These are phyloP conservation scores for Fusarium fujikuroi DNA, from an alignment of 2,329 filamentous ascomycete species.

Conservation along the genomic window DNA sequence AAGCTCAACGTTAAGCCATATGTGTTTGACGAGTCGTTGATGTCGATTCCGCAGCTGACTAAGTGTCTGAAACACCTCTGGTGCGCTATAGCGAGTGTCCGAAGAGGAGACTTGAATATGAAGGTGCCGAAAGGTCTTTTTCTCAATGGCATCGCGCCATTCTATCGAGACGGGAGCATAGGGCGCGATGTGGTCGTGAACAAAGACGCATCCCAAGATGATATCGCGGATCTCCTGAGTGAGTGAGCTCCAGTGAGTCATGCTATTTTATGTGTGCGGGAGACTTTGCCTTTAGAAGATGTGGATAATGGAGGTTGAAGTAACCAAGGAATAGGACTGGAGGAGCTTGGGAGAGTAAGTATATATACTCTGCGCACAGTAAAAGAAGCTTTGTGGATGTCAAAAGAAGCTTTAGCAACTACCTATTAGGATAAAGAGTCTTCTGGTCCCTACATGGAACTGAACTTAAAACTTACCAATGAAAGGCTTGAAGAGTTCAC, in stretches of 20 bases:
- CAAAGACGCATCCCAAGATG: neutral
- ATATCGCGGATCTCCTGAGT: neutral
- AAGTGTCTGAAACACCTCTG: neutral
- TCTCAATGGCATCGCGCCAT: neutral
- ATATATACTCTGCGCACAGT: too few relatives aligned
- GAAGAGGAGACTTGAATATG: neutral
- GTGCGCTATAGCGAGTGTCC: too few relatives aligned
- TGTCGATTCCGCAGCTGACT: rapidly evolving
- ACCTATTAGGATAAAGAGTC: neutral
- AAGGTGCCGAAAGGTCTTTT: neutral
- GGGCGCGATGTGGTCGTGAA: neutral
- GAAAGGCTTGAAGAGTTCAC: neutral
- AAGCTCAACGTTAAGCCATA: neutral
- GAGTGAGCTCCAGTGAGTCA: neutral
- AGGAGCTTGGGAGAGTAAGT: neutral
- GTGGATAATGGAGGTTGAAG: neutral
- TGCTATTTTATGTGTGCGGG: neutral
- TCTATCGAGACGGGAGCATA: neutral
- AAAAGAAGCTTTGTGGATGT: neutral
- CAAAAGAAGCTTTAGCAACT: neutral
- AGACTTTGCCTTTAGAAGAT: neutral
- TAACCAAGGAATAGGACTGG: neutral
- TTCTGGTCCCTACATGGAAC: neutral
- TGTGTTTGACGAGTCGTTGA: neutral
- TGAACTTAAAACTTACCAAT: neutral